A percentile compares a stretch with the other conserved stretches of the same genome.
Conservation (phyloP, 2,329 filamentous ascomycete species). For the Moelleriella libera region DNA sequence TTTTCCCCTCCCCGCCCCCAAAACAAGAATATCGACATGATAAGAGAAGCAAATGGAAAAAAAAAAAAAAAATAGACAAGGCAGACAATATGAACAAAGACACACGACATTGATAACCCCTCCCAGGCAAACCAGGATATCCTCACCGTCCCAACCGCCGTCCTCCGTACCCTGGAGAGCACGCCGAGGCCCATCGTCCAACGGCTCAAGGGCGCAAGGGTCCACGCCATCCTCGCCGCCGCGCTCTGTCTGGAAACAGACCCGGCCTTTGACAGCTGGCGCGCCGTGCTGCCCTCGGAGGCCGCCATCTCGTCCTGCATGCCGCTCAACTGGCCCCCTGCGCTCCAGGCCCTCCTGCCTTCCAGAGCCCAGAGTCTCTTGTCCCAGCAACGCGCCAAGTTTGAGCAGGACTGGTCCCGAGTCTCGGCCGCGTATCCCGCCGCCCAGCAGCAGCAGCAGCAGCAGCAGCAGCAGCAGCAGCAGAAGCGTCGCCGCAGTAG, state of each 20-base stretch:
- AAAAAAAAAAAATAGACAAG: background rate
- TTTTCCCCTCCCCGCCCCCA: background rate
- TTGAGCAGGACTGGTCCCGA: conserved; percentile 24
- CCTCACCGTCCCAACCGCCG: conserved; percentile 47
- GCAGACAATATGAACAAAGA: background rate
- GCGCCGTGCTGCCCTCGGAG: conserved; percentile 49
- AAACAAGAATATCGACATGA: background rate
- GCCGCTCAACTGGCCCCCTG: conserved; percentile 31
- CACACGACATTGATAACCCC: background rate
- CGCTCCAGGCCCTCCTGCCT: conserved; percentile 30
- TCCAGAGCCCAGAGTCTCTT: conserved; percentile 28
- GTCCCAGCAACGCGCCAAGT: conserved; percentile 32
- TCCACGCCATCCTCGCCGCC: conserved; percentile 62
- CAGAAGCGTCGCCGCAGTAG: too few species aligned
- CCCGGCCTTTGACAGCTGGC: conserved; percentile 41
- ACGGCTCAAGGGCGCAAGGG: conserved; percentile 36
- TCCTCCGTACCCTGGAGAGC: conserved; percentile 50
- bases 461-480: too few species aligned
- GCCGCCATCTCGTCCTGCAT: conserved; percentile 38
- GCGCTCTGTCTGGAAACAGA: conserved; percentile 43
- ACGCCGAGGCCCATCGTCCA: conserved; percentile 38
- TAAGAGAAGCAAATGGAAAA: background rate
- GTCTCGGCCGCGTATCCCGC: conserved; percentile 14
- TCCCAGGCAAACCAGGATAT: conserved; percentile 34
- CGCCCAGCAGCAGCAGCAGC: background rate